These are phyloP conservation scores for Blastocystis hominis DNA, from an alignment of 352 stramenopile species.

Conservation along the genomic window DNA sequence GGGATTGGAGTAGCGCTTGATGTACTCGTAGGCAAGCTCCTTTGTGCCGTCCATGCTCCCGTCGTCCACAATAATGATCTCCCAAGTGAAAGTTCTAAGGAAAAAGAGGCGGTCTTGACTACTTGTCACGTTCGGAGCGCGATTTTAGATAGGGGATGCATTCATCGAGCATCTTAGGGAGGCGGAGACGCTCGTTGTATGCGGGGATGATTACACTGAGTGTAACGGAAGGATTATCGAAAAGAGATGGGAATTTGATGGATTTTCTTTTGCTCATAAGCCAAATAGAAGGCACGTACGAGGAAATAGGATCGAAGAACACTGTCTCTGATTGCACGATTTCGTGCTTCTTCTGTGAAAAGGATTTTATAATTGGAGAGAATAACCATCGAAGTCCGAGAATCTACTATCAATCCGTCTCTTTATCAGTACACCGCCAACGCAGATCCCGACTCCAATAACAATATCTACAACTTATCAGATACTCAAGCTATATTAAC, in stretches of 20 bases:
- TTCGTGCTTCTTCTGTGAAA: background rate
- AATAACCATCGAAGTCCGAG: background rate
- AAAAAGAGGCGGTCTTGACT: background rate
- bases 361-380: slow-evolving; percentile 8
- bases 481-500: background rate
- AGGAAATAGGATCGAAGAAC: slow-evolving; percentile 17
- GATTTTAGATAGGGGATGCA: slow-evolving; percentile 70
- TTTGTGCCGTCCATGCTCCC: slow-evolving; percentile 75
- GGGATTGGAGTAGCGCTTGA: slow-evolving; percentile 64
- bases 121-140: slow-evolving; percentile 65
- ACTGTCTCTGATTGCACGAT: background rate
- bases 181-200: slow-evolving; percentile 76
- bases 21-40: slow-evolving; percentile 65
- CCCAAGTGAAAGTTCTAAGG: slow-evolving; percentile 66
- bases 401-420: background rate
- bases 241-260: slow-evolving; percentile 57
- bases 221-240: slow-evolving; percentile 65
- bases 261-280: background rate
- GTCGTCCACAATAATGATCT: slow-evolving; percentile 84
- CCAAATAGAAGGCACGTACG: background rate
- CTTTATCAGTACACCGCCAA: background rate
- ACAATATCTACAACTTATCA: background rate
- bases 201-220: slow-evolving; percentile 74
- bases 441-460: background rate
- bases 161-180: slow-evolving; percentile 72